These are phyloP conservation scores for Lactifluus rugatus DNA, from an alignment of 768 basidiomycete species.

Conservation along the genomic window DNA sequence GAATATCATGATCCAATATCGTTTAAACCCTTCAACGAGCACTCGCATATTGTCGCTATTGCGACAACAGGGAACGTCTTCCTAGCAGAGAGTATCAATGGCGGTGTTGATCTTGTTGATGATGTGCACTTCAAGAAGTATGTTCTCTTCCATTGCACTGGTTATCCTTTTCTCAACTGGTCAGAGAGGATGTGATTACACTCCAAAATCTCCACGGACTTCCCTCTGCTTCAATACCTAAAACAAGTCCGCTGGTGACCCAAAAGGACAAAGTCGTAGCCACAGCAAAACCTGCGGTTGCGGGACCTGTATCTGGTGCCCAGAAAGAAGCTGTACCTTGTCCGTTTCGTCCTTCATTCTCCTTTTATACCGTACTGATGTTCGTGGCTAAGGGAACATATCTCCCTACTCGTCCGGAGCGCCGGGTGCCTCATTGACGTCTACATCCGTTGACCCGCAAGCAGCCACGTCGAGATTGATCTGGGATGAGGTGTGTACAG, in stretches of 20 bases:
- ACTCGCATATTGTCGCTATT: constrained; percentile 90
- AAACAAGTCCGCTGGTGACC: constrained; percentile 23
- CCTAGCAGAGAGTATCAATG: constrained; percentile 81
- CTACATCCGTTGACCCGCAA: constrained; percentile 79
- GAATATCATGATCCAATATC: constrained; percentile 94
- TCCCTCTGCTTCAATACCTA: constrained; percentile 42
- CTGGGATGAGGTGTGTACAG: constrained; percentile 74
- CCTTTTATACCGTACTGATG: not conserved
- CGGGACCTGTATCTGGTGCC: constrained; percentile 18
- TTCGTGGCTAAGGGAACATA: constrained; percentile 57
- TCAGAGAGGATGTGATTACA: constrained; percentile 82
- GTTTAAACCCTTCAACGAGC: constrained; percentile 94
- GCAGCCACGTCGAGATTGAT: constrained; percentile 65
- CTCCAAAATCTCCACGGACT: constrained; percentile 85
- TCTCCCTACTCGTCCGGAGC: constrained; percentile 88
- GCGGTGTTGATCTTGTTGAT: constrained; percentile 74
- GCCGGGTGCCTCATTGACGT: constrained; percentile 88
- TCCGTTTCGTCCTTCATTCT: constrained; percentile 27
- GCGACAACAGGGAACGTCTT: constrained; percentile 90
- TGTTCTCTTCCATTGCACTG: constrained; percentile 16
- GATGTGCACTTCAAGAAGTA: constrained; percentile 84
- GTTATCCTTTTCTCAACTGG: not conserved
- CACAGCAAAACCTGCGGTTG: constrained; percentile 24
- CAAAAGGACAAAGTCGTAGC: constrained; percentile 28
- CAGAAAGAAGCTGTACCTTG: constrained; percentile 46